Base-by-base conservation (phyloP, 1,284 basidiomycete genomes). In the Fomitopsis schrenkii region DNA sequence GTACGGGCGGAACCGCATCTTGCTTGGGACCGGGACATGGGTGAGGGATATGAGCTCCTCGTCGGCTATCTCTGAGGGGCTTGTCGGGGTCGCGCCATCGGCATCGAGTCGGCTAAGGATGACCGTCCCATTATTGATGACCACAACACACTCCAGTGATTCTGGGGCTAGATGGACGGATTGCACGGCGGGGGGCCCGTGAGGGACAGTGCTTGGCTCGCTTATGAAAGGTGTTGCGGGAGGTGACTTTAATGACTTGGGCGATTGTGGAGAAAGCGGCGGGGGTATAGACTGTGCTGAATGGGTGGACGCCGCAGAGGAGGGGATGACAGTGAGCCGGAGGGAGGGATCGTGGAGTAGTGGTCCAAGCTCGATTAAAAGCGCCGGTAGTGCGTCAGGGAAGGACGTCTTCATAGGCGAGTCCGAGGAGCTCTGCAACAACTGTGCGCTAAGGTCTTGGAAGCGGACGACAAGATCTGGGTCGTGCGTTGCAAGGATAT, bases 401-500 rank as follows among this genome's bases (percentile, higher is more conserved):
- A 83, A 88, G 55, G 79, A 72, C 67, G 83, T 72, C 71, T 83
- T 74, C 66, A 91, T 64, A 46, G 80, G 74, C 5, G 63, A 62
- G 64, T 79, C 62, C 62, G 76, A 64, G 63, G 80, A 68, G 72
- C 79, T 79, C 36, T 86, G 70, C 14, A 91, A 78, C 3, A 92
- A 76, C 60, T 91, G 89, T 0, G 86, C 79, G 58, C 88, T 92
- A 45, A 87, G 74, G 70, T 93, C 90, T 62, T 82, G 81, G 68
- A 92, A 88, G 57, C 80, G 82, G 26, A 95, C 74, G 1, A 81
- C 83, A n/a, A 85, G 75, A 68, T 94, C 86, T 2, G 77, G 75
- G 67, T 92, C 86, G 58, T 79, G 79, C 0, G 89, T 89, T 1
- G 89, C 74, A n/a, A 93, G 73, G 22, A 94, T 74, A 19, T 91